Percentiles rank a stretch among this genome's conserved stretches.
phyloP scores from a whole-genome alignment of 2,329 filamentous ascomycete species.

The Teratosphaeria pseudoeucalypti region DNA sequence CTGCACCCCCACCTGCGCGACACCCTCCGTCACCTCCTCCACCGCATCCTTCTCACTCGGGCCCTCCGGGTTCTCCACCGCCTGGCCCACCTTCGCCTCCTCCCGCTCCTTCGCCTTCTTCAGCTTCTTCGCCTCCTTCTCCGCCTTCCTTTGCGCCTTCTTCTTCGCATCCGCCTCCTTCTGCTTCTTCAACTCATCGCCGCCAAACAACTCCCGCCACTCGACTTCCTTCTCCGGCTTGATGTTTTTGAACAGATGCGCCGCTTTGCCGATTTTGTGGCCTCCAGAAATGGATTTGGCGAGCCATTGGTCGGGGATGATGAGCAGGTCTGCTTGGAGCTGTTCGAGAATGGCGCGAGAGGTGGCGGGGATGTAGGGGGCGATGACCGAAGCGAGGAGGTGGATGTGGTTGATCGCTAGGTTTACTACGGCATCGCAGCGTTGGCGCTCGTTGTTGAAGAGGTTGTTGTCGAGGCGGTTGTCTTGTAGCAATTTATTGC shows the following conservation, averaged over 20 bases:
- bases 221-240: slow-evolving; percentile 71
- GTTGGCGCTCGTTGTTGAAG: slow-evolving; percentile 48
- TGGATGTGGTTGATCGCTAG: slow-evolving; percentile 76
- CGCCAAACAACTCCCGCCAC: slow-evolving; percentile 67
- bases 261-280: slow-evolving; percentile 70
- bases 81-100: slow-evolving; percentile 25
- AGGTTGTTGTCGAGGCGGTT: slow-evolving; percentile 53
- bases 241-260: slow-evolving; percentile 70
- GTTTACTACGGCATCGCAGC: slow-evolving; percentile 56
- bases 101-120: slow-evolving; percentile 56
- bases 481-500: slow-evolving; percentile 50
- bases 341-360: slow-evolving; percentile 66
- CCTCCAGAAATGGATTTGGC: slow-evolving; percentile 50
- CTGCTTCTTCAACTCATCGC: slow-evolving; percentile 54
- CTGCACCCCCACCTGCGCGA: slow-evolving; percentile 36
- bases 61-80: slow-evolving; percentile 58
- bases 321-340: slow-evolving; percentile 42
- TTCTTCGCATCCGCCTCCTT: slow-evolving; percentile 55
- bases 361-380: slow-evolving; percentile 79
- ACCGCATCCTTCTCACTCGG: slow-evolving; percentile 56
- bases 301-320: slow-evolving; percentile 52
- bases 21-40: slow-evolving; percentile 35
- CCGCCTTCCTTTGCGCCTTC: slow-evolving; percentile 47
- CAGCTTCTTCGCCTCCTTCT: slow-evolving; percentile 56
- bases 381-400: slow-evolving; percentile 66